Evolutionary conservation across 2,329 filamentous ascomycete species (phyloP), one percentile per base, ranked within the genome.

Genomic region (Penicillium sp.): DNA sequence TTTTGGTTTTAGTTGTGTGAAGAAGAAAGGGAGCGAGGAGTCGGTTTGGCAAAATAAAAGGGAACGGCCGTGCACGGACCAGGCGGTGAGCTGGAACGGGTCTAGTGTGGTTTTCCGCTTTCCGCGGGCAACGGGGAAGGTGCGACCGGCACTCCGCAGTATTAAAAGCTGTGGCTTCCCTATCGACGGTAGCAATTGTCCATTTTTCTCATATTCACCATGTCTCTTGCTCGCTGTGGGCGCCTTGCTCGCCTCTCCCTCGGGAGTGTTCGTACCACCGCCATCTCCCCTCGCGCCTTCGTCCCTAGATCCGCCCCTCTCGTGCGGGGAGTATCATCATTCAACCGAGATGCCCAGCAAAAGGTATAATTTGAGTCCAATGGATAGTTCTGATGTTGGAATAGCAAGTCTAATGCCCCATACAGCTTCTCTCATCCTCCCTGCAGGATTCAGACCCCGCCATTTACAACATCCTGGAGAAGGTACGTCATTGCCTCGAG

Each of bases 391-490:
- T 26, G 43, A 39, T 11, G 23, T n/a, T 13, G 25, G 14, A 48
- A 45, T 57, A 25, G 39, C 39, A 31, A 57, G 48, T 11, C 52
- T 63, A 54, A 65, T 46, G 33, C 25, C 46, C 25, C 44, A 45
- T 55, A 33, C 62, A 97, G 92, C 80, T 97, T 54, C 87, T 99
- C 53, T 85, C 90, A 47, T 84, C 90, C 55, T 83, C 89, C 72
- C 84, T 99, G 52, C 83, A 92, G 72, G 85, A 95, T 69, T 91
- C 92, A 64, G 95, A 98, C 75, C 91, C 93, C 45, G 82, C 87
- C 50, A 89, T 98, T 64, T 96, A 88, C 74, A 87, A 90, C 53
- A 97, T 98, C 69, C 87, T 98, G 67, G 89, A 96, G 76, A 93
- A 92, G 84, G 92, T 96, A 78, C 69, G 76, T 58, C 57, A 62